These are phyloP conservation scores for Coprinopsis marcescibilis DNA, from an alignment of 768 basidiomycete species.

Conservation along the genomic window DNA sequence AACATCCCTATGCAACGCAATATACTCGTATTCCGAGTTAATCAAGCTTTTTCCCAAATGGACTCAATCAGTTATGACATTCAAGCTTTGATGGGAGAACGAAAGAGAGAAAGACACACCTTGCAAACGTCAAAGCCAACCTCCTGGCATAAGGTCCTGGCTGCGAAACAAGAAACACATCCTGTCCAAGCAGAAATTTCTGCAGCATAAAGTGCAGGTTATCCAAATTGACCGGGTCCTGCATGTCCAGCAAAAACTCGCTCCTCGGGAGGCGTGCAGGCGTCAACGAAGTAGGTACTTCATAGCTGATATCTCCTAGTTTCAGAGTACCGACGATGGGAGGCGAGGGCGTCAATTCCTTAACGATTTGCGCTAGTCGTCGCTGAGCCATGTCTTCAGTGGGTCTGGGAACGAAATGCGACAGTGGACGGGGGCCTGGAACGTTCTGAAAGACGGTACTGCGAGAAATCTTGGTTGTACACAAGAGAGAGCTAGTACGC, in stretches of 20 bases:
- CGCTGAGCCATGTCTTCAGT: constrained; percentile 29
- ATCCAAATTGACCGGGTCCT: constrained; percentile 47
- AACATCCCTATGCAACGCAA: constrained; percentile 61
- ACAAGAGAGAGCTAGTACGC: neutral
- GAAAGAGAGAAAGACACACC: constrained; percentile 27
- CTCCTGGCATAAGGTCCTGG: constrained; percentile 64
- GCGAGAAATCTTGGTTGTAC: neutral
- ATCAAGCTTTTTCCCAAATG: too few relatives aligned
- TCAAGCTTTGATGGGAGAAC: constrained; percentile 1
- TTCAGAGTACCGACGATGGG: constrained; percentile 47
- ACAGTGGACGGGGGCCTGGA: neutral
- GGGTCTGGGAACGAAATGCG: neutral
- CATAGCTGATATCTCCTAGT: constrained; percentile 51
- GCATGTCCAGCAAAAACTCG: constrained; percentile 41
- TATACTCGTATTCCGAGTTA: constrained; percentile 65
- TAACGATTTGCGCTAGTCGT: constrained; percentile 45
- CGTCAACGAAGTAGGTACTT: constrained; percentile 41
- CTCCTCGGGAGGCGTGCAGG: constrained; percentile 46
- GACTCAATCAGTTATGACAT: too few relatives aligned
- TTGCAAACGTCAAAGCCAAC: constrained; percentile 58
- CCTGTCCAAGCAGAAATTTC: constrained; percentile 63
- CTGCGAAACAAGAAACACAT: constrained; percentile 60
- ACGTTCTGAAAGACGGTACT: neutral
- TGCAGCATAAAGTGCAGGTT: constrained; percentile 63
- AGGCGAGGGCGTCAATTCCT: constrained; percentile 34